These are phyloP conservation scores for Westerdykella ornata DNA, from an alignment of 2,329 filamentous ascomycete genomes.

Conservation along the genomic window DNA sequence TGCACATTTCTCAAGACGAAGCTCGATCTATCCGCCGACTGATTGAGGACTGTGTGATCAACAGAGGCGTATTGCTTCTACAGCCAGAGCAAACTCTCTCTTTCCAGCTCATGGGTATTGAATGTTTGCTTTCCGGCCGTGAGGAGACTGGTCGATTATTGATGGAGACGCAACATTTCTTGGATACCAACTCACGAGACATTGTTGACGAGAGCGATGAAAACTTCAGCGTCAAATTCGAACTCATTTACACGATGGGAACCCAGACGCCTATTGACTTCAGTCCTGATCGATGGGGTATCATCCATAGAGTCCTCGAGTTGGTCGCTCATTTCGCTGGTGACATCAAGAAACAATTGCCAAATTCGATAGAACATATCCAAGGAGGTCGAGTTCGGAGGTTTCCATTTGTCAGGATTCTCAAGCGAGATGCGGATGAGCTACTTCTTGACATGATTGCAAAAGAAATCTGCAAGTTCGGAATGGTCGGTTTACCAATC, in stretches of 20 bases:
- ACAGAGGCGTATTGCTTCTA: constrained; percentile 52
- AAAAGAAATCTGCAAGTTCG: constrained; percentile 39
- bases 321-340: constrained; percentile 37
- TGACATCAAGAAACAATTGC: constrained; percentile 25
- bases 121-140: constrained; percentile 38
- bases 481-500: constrained; percentile 43
- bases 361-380: constrained; percentile 41
- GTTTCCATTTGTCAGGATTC: constrained; percentile 48
- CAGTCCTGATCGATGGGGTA: constrained; percentile 50
- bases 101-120: constrained; percentile 55
- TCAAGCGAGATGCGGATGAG: constrained; percentile 37
- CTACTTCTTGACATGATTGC: constrained; percentile 22
- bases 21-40: constrained; percentile 36
- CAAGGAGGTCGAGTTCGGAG: constrained; percentile 19
- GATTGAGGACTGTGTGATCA: constrained; percentile 43
- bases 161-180: constrained; percentile 40
- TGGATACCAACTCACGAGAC: constrained; percentile 46
- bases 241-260: constrained; percentile 59
- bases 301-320: constrained; percentile 49
- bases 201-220: constrained; percentile 62
- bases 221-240: constrained; percentile 54
- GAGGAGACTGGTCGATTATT: constrained; percentile 30
- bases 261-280: constrained; percentile 46
- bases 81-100: constrained; percentile 61
- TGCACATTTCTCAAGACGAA: constrained; percentile 31